These are phyloP conservation scores for Citrus sp. DNA, from an alignment of 345 rosid genomes.

Conservation along the genomic window DNA sequence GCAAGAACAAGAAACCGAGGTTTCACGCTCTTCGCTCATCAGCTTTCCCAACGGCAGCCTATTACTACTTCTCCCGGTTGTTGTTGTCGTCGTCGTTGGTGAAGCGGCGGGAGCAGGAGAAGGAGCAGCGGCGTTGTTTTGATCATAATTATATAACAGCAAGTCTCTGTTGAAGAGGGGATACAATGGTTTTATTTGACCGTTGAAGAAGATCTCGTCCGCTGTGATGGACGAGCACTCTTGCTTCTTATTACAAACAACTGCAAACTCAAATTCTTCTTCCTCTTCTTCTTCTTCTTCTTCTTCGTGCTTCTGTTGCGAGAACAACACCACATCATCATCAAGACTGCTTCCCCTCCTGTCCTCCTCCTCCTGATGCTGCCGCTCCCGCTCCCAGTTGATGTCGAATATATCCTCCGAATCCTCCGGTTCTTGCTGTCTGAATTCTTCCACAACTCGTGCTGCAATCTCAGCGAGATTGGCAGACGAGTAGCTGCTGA, in stretches of 20 bases:
- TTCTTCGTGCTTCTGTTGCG: background rate
- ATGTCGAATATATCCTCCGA: background rate
- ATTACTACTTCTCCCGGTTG: background rate
- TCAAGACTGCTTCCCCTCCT: too few species aligned
- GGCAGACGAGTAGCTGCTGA: constrained; percentile 34
- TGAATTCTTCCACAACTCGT: constrained; percentile 43
- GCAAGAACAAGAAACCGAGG: constrained; percentile 24
- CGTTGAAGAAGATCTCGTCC: constrained; percentile 63
- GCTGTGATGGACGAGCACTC: constrained; percentile 38
- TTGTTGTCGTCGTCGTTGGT: too few species aligned
- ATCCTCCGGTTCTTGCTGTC: constrained; percentile 13
- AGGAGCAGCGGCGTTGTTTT: too few species aligned
- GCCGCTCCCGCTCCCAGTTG: background rate
- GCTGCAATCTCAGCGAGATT: constrained; percentile 49
- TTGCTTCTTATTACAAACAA: constrained; percentile 28
- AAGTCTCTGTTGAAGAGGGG: constrained; percentile 33
- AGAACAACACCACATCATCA: too few species aligned
- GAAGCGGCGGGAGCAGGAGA: too few species aligned
- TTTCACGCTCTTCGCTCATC: constrained; percentile 54
- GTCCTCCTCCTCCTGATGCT: background rate
- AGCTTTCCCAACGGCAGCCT: constrained; percentile 49
- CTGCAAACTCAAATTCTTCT: constrained; percentile 47
- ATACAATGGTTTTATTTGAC: constrained; percentile 57
- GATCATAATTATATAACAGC: background rate
- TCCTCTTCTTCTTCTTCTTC: constrained; percentile 7